Percentiles rank a stretch among this genome's conserved stretches.
Evolutionary conservation across 805 yeast species (phyloP).

Genomic region (Starmerella powellii): DNA sequence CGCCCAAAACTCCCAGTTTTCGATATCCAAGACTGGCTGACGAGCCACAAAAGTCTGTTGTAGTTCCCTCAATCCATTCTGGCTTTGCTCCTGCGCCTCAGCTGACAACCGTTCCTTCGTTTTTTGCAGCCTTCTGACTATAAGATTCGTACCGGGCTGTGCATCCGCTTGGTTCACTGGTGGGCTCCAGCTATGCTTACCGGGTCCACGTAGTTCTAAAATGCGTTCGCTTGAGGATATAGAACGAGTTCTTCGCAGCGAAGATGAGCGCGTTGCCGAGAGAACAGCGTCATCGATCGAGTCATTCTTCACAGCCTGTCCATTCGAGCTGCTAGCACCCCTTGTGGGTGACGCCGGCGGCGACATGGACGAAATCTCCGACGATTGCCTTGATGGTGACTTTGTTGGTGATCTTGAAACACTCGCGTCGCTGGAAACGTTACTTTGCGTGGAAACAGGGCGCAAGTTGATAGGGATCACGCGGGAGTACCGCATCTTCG

Average conservation of each 20-base stretch:
- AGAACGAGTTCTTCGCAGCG: too few species aligned
- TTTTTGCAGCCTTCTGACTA: conserved; percentile 22
- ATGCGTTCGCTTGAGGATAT: conserved; percentile 9
- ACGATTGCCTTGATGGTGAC: too few species aligned
- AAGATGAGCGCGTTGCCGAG: too few species aligned
- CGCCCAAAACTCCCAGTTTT: conserved; percentile 63
- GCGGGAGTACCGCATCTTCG: conserved; percentile 8
- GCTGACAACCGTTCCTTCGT: conserved; percentile 16
- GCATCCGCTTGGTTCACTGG: conserved; percentile 8
- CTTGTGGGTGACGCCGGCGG: too few species aligned
- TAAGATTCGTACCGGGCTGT: conserved; percentile 9
- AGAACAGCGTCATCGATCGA: too few species aligned
- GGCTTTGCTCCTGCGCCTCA: conserved; percentile 41
- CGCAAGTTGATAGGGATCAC: conserved; percentile 8
- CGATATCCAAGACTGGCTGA: conserved; percentile 13
- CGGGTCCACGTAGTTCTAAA: conserved; percentile 15
- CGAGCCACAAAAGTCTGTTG: conserved; percentile 27
- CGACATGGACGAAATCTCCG: too few species aligned
- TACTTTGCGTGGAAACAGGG: neutral
- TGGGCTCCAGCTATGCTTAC: conserved; percentile 15
- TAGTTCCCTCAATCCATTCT: conserved; percentile 33
- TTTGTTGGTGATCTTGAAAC: too few species aligned
- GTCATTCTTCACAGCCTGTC: too few species aligned
- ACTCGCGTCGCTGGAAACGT: neutral
- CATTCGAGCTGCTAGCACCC: too few species aligned